Evolutionary conservation across 2,329 filamentous ascomycete species (phyloP).

Genomic region (Monosporascus ibericus): DNA sequence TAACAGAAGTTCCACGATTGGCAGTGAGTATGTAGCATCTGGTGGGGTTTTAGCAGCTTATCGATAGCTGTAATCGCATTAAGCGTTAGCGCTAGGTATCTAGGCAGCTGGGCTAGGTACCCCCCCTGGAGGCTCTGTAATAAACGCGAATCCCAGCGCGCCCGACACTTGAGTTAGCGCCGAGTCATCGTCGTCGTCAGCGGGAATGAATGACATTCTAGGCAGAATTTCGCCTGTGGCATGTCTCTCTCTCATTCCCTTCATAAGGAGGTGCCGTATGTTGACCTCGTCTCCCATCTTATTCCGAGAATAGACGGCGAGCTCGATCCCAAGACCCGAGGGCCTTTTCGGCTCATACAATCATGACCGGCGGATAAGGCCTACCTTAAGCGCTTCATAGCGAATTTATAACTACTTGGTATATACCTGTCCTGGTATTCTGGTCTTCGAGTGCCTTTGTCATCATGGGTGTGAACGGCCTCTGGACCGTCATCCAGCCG

Average conservation of each 20-base stretch:
- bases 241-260: not conserved
- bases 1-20: too few species aligned
- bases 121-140: too few species aligned
- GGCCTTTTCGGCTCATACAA: too few species aligned
- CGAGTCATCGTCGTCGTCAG: slow-evolving; percentile 14
- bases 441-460: not conserved
- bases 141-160: not conserved
- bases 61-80: not conserved
- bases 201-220: not conserved
- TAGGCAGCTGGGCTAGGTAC: too few species aligned
- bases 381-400: not conserved
- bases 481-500: slow-evolving; percentile 94
- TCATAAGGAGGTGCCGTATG: not conserved
- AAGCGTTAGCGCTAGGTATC: too few species aligned
- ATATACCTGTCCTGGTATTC: too few species aligned
- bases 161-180: not conserved
- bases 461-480: slow-evolving; percentile 90
- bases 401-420: not conserved
- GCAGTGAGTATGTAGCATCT: not conserved
- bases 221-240: not conserved
- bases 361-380: too few species aligned
- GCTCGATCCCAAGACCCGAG: too few species aligned
- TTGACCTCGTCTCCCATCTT: not conserved
- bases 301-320: too few species aligned
- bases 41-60: not conserved